Evolutionary conservation across 163 green algal species (phyloP).

Genomic region (Scenedesmus sp.): DNA sequence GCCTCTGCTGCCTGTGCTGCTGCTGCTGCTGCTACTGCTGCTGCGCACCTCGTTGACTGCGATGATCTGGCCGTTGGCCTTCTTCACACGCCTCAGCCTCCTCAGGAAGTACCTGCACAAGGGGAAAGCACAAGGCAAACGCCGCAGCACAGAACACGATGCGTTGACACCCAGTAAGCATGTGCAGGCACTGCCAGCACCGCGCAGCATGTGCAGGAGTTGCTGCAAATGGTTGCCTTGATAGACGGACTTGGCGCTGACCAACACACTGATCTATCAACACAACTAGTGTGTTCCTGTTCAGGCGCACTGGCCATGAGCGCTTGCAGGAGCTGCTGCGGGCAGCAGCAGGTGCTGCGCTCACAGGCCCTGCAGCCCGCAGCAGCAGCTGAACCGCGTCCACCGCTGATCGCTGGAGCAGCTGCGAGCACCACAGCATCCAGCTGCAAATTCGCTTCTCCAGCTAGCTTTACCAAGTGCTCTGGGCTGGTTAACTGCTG

Average conservation of each 20-base stretch:
- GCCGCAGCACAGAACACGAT: background rate
- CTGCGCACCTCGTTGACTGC: constrained; percentile 92
- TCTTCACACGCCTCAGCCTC: constrained; percentile 98
- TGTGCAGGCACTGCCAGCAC: background rate
- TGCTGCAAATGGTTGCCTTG: background rate
- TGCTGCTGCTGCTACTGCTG: background rate
- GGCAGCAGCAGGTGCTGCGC: background rate
- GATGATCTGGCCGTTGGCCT: constrained; percentile 99
- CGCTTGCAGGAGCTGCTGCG: background rate
- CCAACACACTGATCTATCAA: no score
- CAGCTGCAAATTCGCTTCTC: background rate
- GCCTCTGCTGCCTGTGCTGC: background rate
- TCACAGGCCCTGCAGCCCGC: background rate
- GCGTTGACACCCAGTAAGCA: background rate
- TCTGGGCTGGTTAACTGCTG: background rate
- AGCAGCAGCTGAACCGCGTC: background rate
- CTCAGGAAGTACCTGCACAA: constrained; percentile 98
- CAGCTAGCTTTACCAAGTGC: background rate
- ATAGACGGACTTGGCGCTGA: no score
- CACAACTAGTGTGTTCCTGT: no score
- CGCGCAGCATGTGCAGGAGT: background rate
- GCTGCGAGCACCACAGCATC: background rate
- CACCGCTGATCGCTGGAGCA: background rate
- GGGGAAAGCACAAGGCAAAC: background rate
- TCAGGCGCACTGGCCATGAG: no score